Evolutionary conservation across 1,284 basidiomycete species (phyloP).

Genomic region (Rhodotorula sp.): DNA sequence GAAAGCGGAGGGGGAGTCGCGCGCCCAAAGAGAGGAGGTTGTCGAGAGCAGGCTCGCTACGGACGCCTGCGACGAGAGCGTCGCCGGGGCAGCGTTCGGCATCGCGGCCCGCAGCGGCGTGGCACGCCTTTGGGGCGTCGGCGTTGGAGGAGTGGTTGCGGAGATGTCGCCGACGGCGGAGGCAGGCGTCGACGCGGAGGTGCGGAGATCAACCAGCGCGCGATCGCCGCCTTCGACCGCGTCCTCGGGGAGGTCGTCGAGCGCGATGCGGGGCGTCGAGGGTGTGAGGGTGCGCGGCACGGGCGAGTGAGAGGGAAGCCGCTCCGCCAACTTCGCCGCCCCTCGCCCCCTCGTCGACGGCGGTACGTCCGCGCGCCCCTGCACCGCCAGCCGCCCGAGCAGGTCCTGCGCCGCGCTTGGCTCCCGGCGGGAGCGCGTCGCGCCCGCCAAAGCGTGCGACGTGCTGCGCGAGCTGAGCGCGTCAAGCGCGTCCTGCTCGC

Average conservation of each 20-base stretch:
- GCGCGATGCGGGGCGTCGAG: background rate
- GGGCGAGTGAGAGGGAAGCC: background rate
- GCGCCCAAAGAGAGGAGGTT: background rate
- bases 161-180: background rate
- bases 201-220: background rate
- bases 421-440: too few species aligned
- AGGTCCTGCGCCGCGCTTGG: conserved; percentile 1
- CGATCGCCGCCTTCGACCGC: background rate
- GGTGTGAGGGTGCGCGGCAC: background rate
- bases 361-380: too few species aligned
- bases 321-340: too few species aligned
- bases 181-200: background rate
- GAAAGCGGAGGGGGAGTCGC: background rate
- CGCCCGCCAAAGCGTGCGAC: too few species aligned
- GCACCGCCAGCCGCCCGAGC: background rate
- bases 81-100: background rate
- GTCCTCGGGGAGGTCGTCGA: background rate
- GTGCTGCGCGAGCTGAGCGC: too few species aligned
- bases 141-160: background rate
- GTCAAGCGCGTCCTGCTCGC: too few species aligned
- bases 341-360: background rate
- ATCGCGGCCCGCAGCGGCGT: background rate
- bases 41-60: background rate
- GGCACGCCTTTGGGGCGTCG: too few species aligned
- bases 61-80: background rate